Evolutionary conservation across 2,329 filamentous ascomycete species (phyloP), one percentile per base, ranked within the genome.

Genomic region (Colletotrichum brevisporum): DNA sequence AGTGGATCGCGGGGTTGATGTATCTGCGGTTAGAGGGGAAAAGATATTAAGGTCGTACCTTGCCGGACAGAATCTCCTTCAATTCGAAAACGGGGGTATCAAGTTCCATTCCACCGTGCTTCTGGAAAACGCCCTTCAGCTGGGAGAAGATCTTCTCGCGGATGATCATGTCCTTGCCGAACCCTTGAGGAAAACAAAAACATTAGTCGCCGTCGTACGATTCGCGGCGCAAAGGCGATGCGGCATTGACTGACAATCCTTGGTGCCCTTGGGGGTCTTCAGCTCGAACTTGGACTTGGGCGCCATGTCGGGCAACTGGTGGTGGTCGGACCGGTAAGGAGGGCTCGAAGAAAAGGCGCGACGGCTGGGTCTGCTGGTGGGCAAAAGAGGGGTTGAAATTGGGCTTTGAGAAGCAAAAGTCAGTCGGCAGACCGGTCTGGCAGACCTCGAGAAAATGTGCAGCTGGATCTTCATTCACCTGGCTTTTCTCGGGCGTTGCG

Each of bases 191-290:
- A 43, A 65, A 43, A 50, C 39, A 24, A 13, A 47, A 53, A 67
- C 43, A 56, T 53, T 67, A 66, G 70, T 67, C 68, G 57, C 47
- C 65, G 43, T 64, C 50, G 51, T 47, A 69, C 36, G 55, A 52
- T 67, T 56, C 36, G 45, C 41, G 47, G 47, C 66, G 50, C 75
- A 63, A 55, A 62, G 53, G 53, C 73, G 64, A 16, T 51, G 39
- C 24, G 26, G 63, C 52, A 69, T 54, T 50, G 51, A 76, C 76
- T 76, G 67, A 90, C 90, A 97, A 80, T 97, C 94, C 78, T 94
- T 93, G 73, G 94, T 97, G 74, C 94, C 94, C 87, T 97, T 97
- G 71, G 94, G 93, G 77, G 92, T 93, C 86, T 97, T 97, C 78
- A 97, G 87, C 81, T 90, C 89, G 81, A 92, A 91, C 72, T 85